These are phyloP conservation scores for Chlorella sorokiniana DNA, from an alignment of 139 green algal genomes.

Conservation along the genomic window DNA sequence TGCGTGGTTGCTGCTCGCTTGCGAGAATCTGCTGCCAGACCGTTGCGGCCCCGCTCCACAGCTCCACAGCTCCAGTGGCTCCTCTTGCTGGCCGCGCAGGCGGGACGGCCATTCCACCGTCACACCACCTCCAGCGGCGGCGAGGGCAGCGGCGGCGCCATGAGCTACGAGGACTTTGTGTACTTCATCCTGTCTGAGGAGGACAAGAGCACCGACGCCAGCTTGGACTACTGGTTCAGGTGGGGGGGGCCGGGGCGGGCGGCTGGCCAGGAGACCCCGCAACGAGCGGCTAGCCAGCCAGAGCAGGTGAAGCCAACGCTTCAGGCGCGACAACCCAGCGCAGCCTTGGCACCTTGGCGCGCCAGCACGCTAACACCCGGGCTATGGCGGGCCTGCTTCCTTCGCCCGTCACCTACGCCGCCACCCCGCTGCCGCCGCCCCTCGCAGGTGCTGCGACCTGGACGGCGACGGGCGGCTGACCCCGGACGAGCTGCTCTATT, in stretches of 20 bases:
- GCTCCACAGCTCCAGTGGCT: neutral
- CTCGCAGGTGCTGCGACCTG: conserved; percentile 82
- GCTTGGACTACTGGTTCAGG: conserved; percentile 96
- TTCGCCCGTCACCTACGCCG: neutral
- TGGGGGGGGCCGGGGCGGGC: no score
- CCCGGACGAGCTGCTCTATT: conserved; percentile 65
- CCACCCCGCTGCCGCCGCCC: neutral
- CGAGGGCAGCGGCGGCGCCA: neutral
- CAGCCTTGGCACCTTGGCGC: no score
- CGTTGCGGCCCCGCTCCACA: no score
- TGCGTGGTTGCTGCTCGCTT: no score
- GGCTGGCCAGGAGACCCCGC: no score
- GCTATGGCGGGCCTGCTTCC: no score
- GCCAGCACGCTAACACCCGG: no score
- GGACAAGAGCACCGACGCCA: conserved; percentile 93
- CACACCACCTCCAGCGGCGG: conserved; percentile 84
- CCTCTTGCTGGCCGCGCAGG: conserved; percentile 46
- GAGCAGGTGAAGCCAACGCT: no score
- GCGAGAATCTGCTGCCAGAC: no score
- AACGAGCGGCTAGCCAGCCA: no score
- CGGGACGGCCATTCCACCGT: conserved; percentile 67
- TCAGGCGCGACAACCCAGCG: no score
- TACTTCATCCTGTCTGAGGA: conserved; percentile 99
- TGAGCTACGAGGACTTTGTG: conserved; percentile 97
- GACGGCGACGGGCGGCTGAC: conserved; percentile 89